Evolutionary conservation across 805 yeast genomes (phyloP), one percentile per base, ranked within the genome.

Genomic region (Torulaspora franciscae): DNA sequence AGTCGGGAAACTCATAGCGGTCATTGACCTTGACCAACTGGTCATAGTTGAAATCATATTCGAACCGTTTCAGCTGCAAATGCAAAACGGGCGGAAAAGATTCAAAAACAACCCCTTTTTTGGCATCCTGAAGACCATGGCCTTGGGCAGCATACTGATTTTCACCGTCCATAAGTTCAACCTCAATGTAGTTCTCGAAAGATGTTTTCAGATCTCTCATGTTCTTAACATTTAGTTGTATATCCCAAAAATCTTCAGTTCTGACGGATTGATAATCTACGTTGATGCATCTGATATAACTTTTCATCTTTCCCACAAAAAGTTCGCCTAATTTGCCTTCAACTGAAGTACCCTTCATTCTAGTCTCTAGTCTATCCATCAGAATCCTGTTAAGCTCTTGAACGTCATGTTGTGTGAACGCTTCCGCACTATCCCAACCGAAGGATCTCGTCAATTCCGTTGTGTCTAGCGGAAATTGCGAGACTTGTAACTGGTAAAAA

Each of bases 331-430:
- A 66, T 37, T 80, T 75, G 7, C 83, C 84, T 54, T 83, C 90
- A 25, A 87, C 90, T 0, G 73, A 68, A 0, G 97, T 84, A 5
- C 89, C 90, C 58, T 88, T 88, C 97, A 93, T 89, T 42, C 86
- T 85, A 3, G 80, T 73, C 64, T 93, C 99, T 35, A 93, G 73
- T 52, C 83, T 80, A 65, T 93, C 99, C 97, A 93, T 91, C 59
- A 93, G 73, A 30, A 93, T 89, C 56, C 99, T 81, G 62, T 90
- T 89, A 62, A 93, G 73, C 65, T 93, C 99, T 64, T 93, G 99
- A 11, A 93, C 97, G 63, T 93, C 99, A 66, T 93, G 98, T 67
- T 93, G 99, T 2, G 95, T 86, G 65, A 93, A 93, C 0, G 97
- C 95, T 55, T 93, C 99, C 5, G 83, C 82, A 7, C 86, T 76